Evolutionary conservation across 176 grass and related monocot species (phyloP).

Genomic region (Dactylis glomerata): DNA sequence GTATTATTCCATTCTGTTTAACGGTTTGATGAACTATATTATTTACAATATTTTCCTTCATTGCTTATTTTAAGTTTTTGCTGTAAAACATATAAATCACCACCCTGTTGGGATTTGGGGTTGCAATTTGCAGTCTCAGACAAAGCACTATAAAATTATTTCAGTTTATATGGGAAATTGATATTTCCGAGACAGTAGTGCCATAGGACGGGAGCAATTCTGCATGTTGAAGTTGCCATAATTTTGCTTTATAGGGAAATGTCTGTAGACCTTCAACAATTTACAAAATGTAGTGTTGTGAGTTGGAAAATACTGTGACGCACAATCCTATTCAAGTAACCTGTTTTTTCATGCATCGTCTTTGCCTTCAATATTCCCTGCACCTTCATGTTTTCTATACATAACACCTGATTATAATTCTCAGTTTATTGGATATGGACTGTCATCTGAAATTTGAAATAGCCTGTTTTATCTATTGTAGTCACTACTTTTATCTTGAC

Average conservation of each 20-base stretch:
- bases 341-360: neutral
- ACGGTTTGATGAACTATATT: neutral
- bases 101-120: neutral
- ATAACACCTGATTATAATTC: neutral
- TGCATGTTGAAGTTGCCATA: neutral
- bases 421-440: neutral
- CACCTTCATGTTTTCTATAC: too few relatives aligned
- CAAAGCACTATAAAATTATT: neutral
- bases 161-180: too few relatives aligned
- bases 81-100: neutral
- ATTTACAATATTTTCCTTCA: neutral
- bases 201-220: neutral
- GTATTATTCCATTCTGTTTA: neutral
- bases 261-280: neutral
- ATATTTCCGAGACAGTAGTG: too few relatives aligned
- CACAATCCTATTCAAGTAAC: neutral
- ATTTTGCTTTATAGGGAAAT: neutral
- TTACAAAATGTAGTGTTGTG: neutral
- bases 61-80: neutral
- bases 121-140: neutral
- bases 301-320: neutral
- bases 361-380: conserved; percentile 4
- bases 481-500: conserved; percentile 1
- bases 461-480: neutral
- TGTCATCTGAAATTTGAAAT: conserved; percentile 8